Conservation (phyloP, 176 grass and related monocot genomes). For the Oryza coarctata region DNA sequence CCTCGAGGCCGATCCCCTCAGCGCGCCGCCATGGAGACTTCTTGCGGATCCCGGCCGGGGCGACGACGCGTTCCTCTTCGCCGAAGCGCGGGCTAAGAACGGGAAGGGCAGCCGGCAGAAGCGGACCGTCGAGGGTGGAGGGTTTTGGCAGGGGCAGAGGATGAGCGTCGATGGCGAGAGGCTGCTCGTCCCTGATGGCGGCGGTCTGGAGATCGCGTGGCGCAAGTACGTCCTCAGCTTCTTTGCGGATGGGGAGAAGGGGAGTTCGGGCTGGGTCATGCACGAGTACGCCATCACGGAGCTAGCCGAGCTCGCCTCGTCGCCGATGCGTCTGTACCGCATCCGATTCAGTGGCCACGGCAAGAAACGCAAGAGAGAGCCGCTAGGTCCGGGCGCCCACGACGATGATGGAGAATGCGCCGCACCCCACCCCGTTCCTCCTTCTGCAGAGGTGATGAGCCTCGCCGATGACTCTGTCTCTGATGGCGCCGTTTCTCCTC, state of each 20-base stretch:
- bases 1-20: neutral
- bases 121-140: neutral
- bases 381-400: too few relatives aligned
- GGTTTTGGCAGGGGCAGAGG: neutral
- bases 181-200: neutral
- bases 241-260: neutral
- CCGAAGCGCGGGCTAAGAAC: neutral
- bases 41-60: neutral
- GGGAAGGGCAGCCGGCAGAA: neutral
- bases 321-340: neutral
- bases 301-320: neutral
- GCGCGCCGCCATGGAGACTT: constrained; percentile 2
- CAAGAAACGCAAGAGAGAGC: neutral
- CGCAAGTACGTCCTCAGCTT: neutral
- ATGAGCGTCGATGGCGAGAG: neutral
- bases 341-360: neutral
- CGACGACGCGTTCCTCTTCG: neutral
- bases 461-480: neutral
- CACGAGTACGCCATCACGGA: constrained; percentile 21
- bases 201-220: neutral
- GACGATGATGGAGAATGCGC: too few relatives aligned
- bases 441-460: neutral
- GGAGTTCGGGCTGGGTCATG: constrained; percentile 27
- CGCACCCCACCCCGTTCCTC: neutral
- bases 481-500: too few relatives aligned